These are phyloP conservation scores for Trichoderma hamatum DNA, from an alignment of 2,329 filamentous ascomycete genomes.

Conservation along the genomic window DNA sequence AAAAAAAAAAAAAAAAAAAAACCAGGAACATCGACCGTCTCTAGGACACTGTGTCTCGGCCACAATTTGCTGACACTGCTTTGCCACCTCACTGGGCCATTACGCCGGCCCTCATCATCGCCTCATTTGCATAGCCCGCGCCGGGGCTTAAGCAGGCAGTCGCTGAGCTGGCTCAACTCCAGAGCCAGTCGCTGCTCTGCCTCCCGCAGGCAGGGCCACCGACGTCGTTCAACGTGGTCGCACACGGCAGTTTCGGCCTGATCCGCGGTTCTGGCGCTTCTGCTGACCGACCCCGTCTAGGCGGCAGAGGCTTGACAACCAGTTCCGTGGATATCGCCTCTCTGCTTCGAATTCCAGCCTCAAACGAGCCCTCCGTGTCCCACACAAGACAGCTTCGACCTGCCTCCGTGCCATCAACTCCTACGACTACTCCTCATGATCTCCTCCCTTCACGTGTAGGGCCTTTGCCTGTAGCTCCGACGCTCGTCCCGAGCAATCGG, in stretches of 20 bases:
- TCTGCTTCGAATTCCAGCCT: conserved; percentile 76
- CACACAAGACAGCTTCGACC: conserved; percentile 40
- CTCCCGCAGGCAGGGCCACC: conserved; percentile 46
- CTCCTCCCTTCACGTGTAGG: conserved; percentile 35
- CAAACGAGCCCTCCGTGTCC: conserved; percentile 67
- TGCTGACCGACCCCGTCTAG: conserved; percentile 35
- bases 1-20: not conserved
- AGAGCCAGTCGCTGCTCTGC: conserved; percentile 47
- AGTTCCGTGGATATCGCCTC: conserved; percentile 94
- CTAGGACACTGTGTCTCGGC: conserved; percentile 1
- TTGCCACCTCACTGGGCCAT: conserved; percentile 25
- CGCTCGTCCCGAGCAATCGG: conserved; percentile 38
- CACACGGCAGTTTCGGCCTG: conserved; percentile 36
- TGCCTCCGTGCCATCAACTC: conserved; percentile 33
- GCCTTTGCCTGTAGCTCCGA: conserved; percentile 38
- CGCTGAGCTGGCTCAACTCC: conserved; percentile 48
- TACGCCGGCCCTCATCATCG: conserved; percentile 24
- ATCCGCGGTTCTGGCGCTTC: conserved; percentile 37
- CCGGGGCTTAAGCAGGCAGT: conserved; percentile 31
- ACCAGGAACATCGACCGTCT: conserved; percentile 7
- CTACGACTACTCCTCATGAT: conserved; percentile 28
- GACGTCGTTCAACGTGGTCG: conserved; percentile 37
- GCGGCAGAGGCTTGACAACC: conserved; percentile 45
- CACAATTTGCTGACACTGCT: conserved; percentile 22
- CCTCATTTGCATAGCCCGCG: conserved; percentile 27